Evolutionary conservation across 768 basidiomycete species (phyloP).

Genomic region (Epithele typhae): DNA sequence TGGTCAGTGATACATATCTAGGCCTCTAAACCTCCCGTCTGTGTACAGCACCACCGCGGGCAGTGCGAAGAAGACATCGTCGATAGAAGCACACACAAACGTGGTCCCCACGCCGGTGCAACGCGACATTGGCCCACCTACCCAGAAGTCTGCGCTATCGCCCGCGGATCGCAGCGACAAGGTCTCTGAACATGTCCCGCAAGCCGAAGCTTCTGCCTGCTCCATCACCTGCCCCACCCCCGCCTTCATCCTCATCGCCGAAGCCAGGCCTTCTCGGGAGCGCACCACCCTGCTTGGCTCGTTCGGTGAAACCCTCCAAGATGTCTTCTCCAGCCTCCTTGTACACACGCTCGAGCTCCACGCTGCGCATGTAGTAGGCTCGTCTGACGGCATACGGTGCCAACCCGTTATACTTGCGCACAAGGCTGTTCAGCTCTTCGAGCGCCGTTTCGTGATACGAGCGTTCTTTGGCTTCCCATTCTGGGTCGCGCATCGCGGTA

Average conservation of each 20-base stretch:
- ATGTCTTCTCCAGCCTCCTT: constrained; percentile 50
- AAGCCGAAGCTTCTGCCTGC: constrained; percentile 18
- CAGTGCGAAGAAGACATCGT: no score
- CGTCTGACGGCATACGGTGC: constrained; percentile 78
- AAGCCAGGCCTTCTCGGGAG: neutral
- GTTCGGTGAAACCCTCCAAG: constrained; percentile 33
- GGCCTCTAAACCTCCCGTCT: no score
- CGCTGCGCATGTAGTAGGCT: constrained; percentile 48
- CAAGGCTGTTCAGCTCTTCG: constrained; percentile 66
- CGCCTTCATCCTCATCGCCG: constrained; percentile 7
- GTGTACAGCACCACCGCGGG: no score
- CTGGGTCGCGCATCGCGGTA: constrained; percentile 48
- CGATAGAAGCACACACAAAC: no score
- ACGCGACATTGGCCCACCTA: no score
- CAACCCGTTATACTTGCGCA: constrained; percentile 74
- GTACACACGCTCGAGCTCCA: constrained; percentile 56
- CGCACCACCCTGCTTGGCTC: constrained; percentile 11
- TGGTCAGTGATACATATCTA: no score
- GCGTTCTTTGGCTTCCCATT: constrained; percentile 67
- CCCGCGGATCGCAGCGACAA: constrained; percentile 21
- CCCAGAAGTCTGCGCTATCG: constrained; percentile 5
- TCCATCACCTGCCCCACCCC: neutral
- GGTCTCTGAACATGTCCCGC: constrained; percentile 25
- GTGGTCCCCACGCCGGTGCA: no score
- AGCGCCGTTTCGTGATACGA: constrained; percentile 67